Conservation (phyloP, 371 early-diverging fungal genomes). For the Ecytonucleospora hepatopenaei region DNA sequence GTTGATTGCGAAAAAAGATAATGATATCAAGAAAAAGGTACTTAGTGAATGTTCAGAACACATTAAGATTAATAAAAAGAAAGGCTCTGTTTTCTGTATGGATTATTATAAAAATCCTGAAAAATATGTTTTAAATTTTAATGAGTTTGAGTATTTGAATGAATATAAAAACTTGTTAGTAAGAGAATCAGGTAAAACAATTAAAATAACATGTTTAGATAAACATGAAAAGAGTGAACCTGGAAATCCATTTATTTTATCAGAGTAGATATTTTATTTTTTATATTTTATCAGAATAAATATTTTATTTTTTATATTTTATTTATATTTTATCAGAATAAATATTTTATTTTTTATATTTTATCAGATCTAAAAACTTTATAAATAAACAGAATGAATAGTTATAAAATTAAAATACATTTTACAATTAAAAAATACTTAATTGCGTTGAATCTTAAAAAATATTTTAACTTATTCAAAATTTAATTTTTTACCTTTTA, state of each 20-base stretch:
- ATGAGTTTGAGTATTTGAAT: constrained; percentile 28
- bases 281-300: too few relatives aligned
- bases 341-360: too few relatives aligned
- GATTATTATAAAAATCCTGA: constrained; percentile 32
- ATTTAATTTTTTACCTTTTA: too few relatives aligned
- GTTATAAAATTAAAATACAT: too few relatives aligned
- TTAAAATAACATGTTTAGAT: background rate
- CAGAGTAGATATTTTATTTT: too few relatives aligned
- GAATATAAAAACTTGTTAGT: background rate
- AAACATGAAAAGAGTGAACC: background rate
- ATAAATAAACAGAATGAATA: too few relatives aligned
- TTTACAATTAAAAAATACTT: too few relatives aligned
- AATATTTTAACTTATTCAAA: too few relatives aligned
- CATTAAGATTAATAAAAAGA: constrained; percentile 21
- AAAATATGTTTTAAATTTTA: constrained; percentile 28
- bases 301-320: too few relatives aligned
- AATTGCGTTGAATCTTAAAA: too few relatives aligned
- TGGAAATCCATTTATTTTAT: background rate
- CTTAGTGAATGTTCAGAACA: constrained; percentile 7
- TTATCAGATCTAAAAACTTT: too few relatives aligned
- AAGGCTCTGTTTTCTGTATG: constrained; percentile 40
- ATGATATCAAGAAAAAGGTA: background rate
- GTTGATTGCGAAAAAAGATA: background rate
- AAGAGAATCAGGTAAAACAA: background rate
- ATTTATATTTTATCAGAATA: too few relatives aligned